Percentiles rank a stretch among this genome's conserved stretches.
Evolutionary conservation across 2,329 filamentous ascomycete genomes (phyloP).

Genomic region (Dactylellina drechsleri): DNA sequence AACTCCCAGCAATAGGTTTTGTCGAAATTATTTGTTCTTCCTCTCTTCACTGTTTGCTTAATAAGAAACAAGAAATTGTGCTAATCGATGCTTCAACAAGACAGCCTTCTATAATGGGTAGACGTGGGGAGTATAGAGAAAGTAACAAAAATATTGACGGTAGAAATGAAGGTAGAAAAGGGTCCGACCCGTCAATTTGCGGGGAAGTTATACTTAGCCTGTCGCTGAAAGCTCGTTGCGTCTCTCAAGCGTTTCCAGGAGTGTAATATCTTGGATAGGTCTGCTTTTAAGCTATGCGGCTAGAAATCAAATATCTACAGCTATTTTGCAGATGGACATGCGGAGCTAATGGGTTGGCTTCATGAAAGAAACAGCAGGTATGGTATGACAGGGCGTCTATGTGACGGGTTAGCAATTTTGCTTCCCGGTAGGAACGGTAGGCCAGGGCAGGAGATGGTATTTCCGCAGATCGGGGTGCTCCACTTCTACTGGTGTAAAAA

Average conservation of each 20-base stretch:
- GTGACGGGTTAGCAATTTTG: conserved; percentile 49
- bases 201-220: conserved; percentile 55
- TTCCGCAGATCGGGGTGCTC: conserved; percentile 45
- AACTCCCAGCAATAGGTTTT: conserved; percentile 14
- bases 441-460: conserved; percentile 42
- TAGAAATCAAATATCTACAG: conserved; percentile 53
- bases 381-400: conserved; percentile 40
- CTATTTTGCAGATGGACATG: conserved; percentile 50
- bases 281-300: conserved; percentile 48
- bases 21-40: conserved; percentile 25
- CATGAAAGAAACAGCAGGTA: conserved; percentile 28
- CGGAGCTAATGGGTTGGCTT: conserved; percentile 45
- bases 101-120: conserved; percentile 24
- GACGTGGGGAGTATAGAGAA: conserved; percentile 10
- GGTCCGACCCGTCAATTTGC: conserved; percentile 33
- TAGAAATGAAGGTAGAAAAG: conserved; percentile 35
- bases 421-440: conserved; percentile 40
- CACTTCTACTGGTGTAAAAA: conserved; percentile 30
- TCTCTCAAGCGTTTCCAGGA: conserved; percentile 31
- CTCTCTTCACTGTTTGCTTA: conserved; percentile 16
- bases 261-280: conserved; percentile 44
- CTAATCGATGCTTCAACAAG: conserved; percentile 17
- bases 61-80: conserved; percentile 22
- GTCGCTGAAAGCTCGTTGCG: conserved; percentile 35
- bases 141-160: conserved; percentile 14